Conservation (phyloP, 352 stramenopile genomes). For the Globisporangium takayamanum region DNA sequence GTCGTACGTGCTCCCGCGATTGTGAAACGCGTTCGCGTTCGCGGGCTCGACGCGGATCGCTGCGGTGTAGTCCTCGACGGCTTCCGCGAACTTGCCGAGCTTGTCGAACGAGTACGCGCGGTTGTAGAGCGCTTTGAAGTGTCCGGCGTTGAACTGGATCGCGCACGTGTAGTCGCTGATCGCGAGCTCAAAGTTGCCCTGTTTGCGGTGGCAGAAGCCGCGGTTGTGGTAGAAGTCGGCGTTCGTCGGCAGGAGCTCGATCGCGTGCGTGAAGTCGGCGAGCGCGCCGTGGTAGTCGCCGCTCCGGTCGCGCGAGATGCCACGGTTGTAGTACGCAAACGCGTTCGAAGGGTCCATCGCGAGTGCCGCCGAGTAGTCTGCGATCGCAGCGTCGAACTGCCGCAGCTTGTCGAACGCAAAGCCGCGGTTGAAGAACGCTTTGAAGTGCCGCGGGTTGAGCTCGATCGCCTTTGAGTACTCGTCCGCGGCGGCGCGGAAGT, state of each 20-base stretch:
- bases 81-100: slow-evolving; percentile 53
- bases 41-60: slow-evolving; percentile 56
- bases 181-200: slow-evolving; percentile 69
- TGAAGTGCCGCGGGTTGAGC: slow-evolving; percentile 79
- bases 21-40: slow-evolving; percentile 82
- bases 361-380: slow-evolving; percentile 71
- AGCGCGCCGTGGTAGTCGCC: slow-evolving; percentile 82
- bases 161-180: slow-evolving; percentile 76
- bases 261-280: slow-evolving; percentile 71
- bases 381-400: slow-evolving; percentile 66
- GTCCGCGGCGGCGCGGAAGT: slow-evolving; percentile 68
- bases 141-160: slow-evolving; percentile 53
- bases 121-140: slow-evolving; percentile 90
- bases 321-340: slow-evolving; percentile 79
- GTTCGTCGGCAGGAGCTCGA: slow-evolving; percentile 66
- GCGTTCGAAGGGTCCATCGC: slow-evolving; percentile 62
- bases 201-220: slow-evolving; percentile 78
- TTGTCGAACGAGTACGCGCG: slow-evolving; percentile 85
- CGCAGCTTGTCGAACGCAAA: slow-evolving; percentile 84
- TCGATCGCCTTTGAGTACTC: slow-evolving; percentile 77
- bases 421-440: slow-evolving; percentile 84
- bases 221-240: slow-evolving; percentile 84
- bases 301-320: slow-evolving; percentile 78
- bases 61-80: slow-evolving; percentile 70
- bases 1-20: slow-evolving; percentile 75